phyloP scores from a whole-genome alignment of 73 alveolate genomes.

The Tetrahymena thermophila region DNA sequence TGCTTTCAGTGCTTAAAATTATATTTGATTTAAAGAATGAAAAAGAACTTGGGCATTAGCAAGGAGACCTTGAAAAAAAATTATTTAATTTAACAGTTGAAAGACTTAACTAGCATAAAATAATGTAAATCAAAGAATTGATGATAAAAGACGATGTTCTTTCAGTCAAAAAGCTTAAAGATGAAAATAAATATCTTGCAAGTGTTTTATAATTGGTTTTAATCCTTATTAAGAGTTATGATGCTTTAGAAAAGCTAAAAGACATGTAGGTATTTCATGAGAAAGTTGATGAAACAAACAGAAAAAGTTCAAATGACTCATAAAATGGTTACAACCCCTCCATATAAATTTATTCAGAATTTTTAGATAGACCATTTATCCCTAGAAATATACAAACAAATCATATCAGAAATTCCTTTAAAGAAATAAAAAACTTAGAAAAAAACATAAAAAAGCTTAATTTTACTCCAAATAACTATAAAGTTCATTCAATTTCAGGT shows the following conservation, averaged over 20 bases:
- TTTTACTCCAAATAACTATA: neutral
- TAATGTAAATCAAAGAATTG: neutral
- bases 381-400: neutral
- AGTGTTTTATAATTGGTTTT: neutral
- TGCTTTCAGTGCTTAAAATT: neutral
- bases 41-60: neutral
- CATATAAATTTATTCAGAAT: neutral
- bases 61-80: neutral
- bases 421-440: neutral
- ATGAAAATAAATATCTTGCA: neutral
- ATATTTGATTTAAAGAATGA: neutral
- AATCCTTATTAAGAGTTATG: neutral
- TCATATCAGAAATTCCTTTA: neutral
- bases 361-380: neutral
- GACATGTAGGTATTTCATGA: neutral
- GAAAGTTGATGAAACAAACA: neutral
- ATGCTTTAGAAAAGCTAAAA: neutral
- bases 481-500: neutral
- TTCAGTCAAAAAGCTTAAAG: neutral
- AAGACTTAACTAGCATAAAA: neutral
- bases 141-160: neutral
- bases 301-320: neutral
- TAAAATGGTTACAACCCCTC: neutral
- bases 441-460: neutral
- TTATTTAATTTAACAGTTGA: neutral